These are phyloP conservation scores for Neurospora sp. DNA, from an alignment of 495 filamentous ascomycete genomes.

Conservation along the genomic window DNA sequence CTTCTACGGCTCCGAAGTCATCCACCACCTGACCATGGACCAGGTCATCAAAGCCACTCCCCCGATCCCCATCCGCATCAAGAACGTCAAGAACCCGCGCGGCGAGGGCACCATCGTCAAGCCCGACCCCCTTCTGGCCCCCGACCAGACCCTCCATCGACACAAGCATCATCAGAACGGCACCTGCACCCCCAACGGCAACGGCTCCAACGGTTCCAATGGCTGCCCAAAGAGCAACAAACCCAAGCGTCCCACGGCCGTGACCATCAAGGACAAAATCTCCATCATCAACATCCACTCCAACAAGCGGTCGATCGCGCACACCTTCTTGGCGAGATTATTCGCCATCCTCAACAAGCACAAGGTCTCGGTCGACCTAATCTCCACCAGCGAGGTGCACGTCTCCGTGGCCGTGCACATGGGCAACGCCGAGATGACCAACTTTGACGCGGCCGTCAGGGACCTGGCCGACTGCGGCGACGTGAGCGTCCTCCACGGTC, in stretches of 20 bases:
- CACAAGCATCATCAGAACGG: slow-evolving; percentile 8
- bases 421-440: slow-evolving; percentile 51
- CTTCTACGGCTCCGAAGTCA: slow-evolving; percentile 90
- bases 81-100: slow-evolving; percentile 93
- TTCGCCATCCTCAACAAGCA: slow-evolving; percentile 76
- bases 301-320: slow-evolving; percentile 64
- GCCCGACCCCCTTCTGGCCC: slow-evolving; percentile 37
- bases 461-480: slow-evolving; percentile 70
- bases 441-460: slow-evolving; percentile 53
- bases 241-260: slow-evolving; percentile 61
- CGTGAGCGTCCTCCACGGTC: slow-evolving; percentile 72
- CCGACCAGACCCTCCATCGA: slow-evolving; percentile 35
- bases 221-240: slow-evolving; percentile 33
- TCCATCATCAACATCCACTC: slow-evolving; percentile 91
- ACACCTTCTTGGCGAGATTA: slow-evolving; percentile 85
- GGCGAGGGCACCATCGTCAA: slow-evolving; percentile 82
- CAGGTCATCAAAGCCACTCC: slow-evolving; percentile 82
- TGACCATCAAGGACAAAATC: slow-evolving; percentile 91
- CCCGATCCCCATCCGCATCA: slow-evolving; percentile 87
- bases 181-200: not conserved
- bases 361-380: slow-evolving; percentile 78
- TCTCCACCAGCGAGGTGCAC: slow-evolving; percentile 88
- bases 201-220: slow-evolving; percentile 8
- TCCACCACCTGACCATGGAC: slow-evolving; percentile 97
- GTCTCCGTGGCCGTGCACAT: slow-evolving; percentile 91